A percentile compares a stretch with the other conserved stretches of the same genome.
Conservation (phyloP, 2,329 filamentous ascomycete species). For the Canariomyces notabilis region DNA sequence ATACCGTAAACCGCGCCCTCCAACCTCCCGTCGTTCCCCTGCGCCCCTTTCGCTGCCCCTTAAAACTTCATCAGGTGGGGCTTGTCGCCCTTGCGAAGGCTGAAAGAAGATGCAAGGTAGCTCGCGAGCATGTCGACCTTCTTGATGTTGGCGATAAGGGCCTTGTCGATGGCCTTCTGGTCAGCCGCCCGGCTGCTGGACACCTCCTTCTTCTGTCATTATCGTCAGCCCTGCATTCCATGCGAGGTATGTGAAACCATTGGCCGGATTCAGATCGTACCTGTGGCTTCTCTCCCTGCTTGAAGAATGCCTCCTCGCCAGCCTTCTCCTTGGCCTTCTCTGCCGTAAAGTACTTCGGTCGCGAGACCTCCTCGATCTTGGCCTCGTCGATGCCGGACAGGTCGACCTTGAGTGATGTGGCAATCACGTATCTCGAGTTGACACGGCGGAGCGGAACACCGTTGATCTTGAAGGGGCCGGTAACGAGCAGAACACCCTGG, state of each 20-base stretch:
- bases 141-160: conserved; percentile 92
- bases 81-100: conserved; percentile 98
- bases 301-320: conserved; percentile 98
- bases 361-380: conserved; percentile 76
- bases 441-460: conserved; percentile 94
- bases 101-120: conserved; percentile 96
- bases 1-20: conserved; percentile 41
- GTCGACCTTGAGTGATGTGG: conserved; percentile 80
- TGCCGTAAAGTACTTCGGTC: conserved; percentile 89
- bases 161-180: conserved; percentile 98
- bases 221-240: conserved; percentile 32
- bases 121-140: conserved; percentile 90
- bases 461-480: conserved; percentile 99
- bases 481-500: conserved; percentile 97
- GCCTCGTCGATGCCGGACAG: conserved; percentile 79
- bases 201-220: conserved; percentile 87
- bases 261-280: conserved; percentile 48
- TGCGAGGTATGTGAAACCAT: background rate
- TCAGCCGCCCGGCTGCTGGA: conserved; percentile 87
- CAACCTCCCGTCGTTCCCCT: conserved; percentile 25
- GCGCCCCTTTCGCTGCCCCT: conserved; percentile 13
- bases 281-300: conserved; percentile 97
- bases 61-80: conserved; percentile 99
- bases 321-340: conserved; percentile 96
- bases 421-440: conserved; percentile 90